phyloP scores from a whole-genome alignment of 75 land plant genomes.

The Adiantum capillusveneris region DNA sequence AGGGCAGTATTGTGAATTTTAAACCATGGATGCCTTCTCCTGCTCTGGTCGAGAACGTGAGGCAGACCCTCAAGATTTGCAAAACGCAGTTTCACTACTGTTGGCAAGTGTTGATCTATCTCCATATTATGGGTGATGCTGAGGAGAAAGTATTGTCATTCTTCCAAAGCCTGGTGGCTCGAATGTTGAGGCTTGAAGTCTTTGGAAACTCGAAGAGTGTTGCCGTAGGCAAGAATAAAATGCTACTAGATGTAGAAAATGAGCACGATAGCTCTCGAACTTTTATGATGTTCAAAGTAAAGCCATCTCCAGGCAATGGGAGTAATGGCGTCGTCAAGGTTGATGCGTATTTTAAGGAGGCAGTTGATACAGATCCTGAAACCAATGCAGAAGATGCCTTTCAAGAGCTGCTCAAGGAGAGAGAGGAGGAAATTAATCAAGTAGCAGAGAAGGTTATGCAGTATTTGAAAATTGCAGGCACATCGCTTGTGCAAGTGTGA shows the following conservation, averaged over 20 bases:
- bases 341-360: conserved; percentile 1
- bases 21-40: conserved; percentile 34
- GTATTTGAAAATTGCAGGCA: conserved; percentile 9
- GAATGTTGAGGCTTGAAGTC: conserved; percentile 45
- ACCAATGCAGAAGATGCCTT: conserved; percentile 54
- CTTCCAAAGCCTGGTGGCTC: conserved; percentile 42
- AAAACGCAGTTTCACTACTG: conserved; percentile 79
- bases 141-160: conserved; percentile 19
- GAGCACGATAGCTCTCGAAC: conserved; percentile 50
- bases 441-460: conserved; percentile 59
- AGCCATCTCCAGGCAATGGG: background rate
- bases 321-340: conserved; percentile 7
- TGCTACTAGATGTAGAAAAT: conserved; percentile 51
- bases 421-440: conserved; percentile 47
- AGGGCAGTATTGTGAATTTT: background rate
- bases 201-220: conserved; percentile 45
- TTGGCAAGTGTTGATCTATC: conserved; percentile 77
- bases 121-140: conserved; percentile 24
- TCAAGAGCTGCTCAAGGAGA: conserved; percentile 47
- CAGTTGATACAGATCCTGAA: conserved; percentile 21
- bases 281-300: conserved; percentile 52
- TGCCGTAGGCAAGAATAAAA: conserved; percentile 39
- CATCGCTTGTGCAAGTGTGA: background rate
- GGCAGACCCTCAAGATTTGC: conserved; percentile 62
- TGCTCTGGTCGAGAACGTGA: conserved; percentile 34